phyloP scores from a whole-genome alignment of 305 asterid species.

The Caryopteris hybrid region DNA sequence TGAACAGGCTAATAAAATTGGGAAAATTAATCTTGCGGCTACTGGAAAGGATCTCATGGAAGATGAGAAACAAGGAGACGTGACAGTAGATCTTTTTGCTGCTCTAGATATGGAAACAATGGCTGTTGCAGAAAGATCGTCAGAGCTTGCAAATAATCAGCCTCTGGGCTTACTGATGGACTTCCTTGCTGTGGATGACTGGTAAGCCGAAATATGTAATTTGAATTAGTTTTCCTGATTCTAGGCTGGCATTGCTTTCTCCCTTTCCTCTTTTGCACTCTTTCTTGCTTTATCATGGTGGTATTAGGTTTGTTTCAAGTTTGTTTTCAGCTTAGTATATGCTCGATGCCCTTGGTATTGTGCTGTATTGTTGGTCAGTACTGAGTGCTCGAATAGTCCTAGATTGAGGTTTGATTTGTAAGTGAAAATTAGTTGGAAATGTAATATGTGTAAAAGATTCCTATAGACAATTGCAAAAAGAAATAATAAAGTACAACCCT shows the following conservation, averaged over 20 bases:
- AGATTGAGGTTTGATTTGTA: not conserved
- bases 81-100: constrained; percentile 88
- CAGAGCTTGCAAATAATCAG: constrained; percentile 84
- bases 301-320: not conserved
- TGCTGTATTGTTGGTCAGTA: not conserved
- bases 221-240: not conserved
- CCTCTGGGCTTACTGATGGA: constrained; percentile 88
- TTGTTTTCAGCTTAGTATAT: not conserved
- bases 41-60: constrained; percentile 99
- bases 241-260: not conserved
- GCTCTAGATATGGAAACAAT: constrained; percentile 73
- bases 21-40: constrained; percentile 98
- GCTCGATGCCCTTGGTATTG: not conserved
- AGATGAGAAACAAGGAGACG: constrained; percentile 95
- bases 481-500: not conserved
- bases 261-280: not conserved
- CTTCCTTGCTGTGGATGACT: constrained; percentile 93
- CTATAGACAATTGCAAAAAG: not conserved
- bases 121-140: constrained; percentile 71
- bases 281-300: constrained; percentile 12
- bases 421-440: not conserved
- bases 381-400: not conserved
- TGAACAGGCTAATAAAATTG: constrained; percentile 90
- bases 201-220: constrained; percentile 47
- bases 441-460: not conserved